Evolutionary conservation across 768 basidiomycete species (phyloP).

Genomic region (Collybia sordida): DNA sequence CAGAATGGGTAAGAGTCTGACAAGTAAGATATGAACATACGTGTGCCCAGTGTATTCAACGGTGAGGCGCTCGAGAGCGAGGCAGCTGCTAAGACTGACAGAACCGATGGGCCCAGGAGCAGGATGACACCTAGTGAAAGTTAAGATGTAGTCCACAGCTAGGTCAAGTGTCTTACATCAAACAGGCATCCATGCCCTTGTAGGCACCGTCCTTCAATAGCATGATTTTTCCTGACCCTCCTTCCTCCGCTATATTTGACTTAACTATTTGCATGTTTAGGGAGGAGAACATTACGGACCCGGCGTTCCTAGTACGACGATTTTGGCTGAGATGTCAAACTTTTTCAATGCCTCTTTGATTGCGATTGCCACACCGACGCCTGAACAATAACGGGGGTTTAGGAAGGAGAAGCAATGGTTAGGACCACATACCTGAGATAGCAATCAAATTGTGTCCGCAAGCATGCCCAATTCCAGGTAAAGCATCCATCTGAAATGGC

Average conservation of each 20-base stretch:
- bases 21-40: conserved; percentile 31
- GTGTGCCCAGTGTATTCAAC: conserved; percentile 76
- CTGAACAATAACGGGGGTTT: conserved; percentile 23
- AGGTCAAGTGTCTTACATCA: conserved; percentile 50
- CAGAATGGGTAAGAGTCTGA: not conserved
- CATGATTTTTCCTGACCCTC: conserved; percentile 68
- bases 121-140: conserved; percentile 69
- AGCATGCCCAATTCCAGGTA: conserved; percentile 63
- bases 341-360: conserved; percentile 63
- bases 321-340: conserved; percentile 63
- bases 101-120: conserved; percentile 74
- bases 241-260: conserved; percentile 64
- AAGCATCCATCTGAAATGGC: conserved; percentile 56
- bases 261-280: not conserved
- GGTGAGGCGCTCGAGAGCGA: conserved; percentile 59
- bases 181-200: conserved; percentile 71
- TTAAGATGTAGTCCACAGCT: not conserved
- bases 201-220: conserved; percentile 75
- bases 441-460: conserved; percentile 87
- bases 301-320: conserved; percentile 77
- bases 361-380: conserved; percentile 70
- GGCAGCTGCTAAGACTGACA: conserved; percentile 60
- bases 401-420: not conserved
- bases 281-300: conserved; percentile 36
- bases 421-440: conserved; percentile 40